These are phyloP conservation scores for Kalmusia sp. DNA, from an alignment of 2,329 filamentous ascomycete species.

Conservation along the genomic window DNA sequence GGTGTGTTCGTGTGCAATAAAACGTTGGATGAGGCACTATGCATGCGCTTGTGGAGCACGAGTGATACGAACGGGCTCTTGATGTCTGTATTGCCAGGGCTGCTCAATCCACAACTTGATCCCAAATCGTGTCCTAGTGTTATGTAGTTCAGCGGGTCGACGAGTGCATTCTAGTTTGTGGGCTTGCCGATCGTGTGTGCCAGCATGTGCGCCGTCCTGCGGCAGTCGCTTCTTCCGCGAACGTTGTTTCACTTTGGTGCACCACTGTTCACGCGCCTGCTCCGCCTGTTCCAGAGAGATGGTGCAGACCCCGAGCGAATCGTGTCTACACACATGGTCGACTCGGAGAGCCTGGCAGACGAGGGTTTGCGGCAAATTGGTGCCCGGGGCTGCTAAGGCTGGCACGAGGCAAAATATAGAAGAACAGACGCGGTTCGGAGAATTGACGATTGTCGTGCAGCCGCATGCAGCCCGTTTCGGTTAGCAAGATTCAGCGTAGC, in stretches of 20 bases:
- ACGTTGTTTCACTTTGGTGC: conserved; percentile 1
- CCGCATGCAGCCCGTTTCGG: conserved; percentile 3
- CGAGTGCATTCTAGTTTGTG: too few species aligned
- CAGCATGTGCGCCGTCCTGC: too few species aligned
- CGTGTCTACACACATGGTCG: too few species aligned
- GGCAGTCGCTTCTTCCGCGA: background rate
- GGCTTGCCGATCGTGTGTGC: too few species aligned
- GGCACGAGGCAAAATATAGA: too few species aligned
- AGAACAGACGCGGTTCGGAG: conserved; percentile 18
- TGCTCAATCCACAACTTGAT: too few species aligned
- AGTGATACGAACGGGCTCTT: too few species aligned
- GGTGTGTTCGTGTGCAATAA: background rate
- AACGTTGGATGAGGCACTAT: background rate
- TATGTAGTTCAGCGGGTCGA: too few species aligned
- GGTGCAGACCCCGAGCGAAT: background rate
- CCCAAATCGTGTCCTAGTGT: too few species aligned
- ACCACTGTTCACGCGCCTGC: background rate
- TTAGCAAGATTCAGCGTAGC: conserved; percentile 11
- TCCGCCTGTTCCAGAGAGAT: background rate
- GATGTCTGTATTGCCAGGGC: too few species aligned
- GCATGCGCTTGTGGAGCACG: background rate
- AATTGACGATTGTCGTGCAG: conserved; percentile 13
- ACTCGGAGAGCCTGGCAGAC: too few species aligned
- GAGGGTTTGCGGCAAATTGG: too few species aligned
- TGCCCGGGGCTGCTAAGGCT: background rate